These are phyloP conservation scores for Cryphonectria radicalis DNA, from an alignment of 2,329 filamentous ascomycete genomes.

Conservation along the genomic window DNA sequence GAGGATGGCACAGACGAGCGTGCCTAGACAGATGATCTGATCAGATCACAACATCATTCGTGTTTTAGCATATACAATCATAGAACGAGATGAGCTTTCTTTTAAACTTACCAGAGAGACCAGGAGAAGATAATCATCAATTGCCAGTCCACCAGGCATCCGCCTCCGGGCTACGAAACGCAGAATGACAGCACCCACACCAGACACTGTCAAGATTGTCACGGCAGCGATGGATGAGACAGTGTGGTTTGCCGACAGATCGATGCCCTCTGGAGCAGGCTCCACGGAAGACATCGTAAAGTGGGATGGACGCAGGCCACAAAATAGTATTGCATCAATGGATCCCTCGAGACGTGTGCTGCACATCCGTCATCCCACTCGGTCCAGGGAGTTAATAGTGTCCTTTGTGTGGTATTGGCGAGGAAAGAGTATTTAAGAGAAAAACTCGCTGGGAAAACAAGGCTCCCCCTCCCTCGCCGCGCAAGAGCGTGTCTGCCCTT, in stretches of 20 bases:
- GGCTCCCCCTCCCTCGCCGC: background rate
- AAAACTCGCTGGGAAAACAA: too few relatives aligned
- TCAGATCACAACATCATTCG: background rate
- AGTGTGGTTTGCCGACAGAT: background rate
- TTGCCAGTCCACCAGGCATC: background rate
- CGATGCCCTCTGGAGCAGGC: slow-evolving; percentile 2
- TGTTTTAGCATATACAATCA: background rate
- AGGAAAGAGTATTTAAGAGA: background rate
- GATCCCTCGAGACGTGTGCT: background rate
- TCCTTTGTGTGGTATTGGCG: background rate
- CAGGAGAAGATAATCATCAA: slow-evolving; percentile 9
- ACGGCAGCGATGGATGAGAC: background rate
- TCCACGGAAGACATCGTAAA: background rate
- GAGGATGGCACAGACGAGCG: background rate
- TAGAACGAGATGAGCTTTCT: too few relatives aligned
- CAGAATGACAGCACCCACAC: background rate
- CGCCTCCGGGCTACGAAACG: slow-evolving; percentile 4
- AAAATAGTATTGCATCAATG: background rate
- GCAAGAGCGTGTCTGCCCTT: background rate
- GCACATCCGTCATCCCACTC: background rate
- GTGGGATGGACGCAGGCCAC: background rate
- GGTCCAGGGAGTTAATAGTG: background rate
- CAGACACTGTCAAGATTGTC: slow-evolving; percentile 1
- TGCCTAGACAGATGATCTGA: background rate
- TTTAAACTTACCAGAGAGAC: background rate